A percentile compares a stretch with the other conserved stretches of the same genome.
Evolutionary conservation across 495 filamentous ascomycete species (phyloP).

Genomic region (Paragyromitra xinjiangensis): DNA sequence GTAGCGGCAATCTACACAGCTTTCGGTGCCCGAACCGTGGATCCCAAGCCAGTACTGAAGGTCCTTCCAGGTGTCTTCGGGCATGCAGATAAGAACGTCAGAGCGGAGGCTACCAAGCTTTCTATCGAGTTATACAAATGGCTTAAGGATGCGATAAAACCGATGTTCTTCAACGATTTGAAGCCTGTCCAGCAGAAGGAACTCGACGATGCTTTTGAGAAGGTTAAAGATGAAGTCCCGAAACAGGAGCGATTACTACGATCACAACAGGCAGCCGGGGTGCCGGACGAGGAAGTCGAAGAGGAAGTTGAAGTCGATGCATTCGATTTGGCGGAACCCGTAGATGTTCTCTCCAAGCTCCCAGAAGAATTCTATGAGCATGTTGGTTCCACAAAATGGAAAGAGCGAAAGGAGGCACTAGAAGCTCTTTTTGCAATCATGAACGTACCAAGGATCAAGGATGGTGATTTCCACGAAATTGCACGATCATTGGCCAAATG

Average conservation of each 20-base stretch:
- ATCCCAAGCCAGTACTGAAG: slow-evolving; percentile 96
- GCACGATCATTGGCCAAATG: slow-evolving; percentile 83
- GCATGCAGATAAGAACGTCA: slow-evolving; percentile 98
- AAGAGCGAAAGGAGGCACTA: slow-evolving; percentile 93
- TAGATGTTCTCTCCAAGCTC: slow-evolving; percentile 86
- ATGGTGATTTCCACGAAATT: slow-evolving; percentile 86
- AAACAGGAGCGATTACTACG: slow-evolving; percentile 91
- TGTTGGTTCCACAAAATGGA: slow-evolving; percentile 92
- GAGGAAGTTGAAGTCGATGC: slow-evolving; percentile 77
- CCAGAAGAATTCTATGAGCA: slow-evolving; percentile 83
- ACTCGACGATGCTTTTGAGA: slow-evolving; percentile 92
- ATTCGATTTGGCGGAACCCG: slow-evolving; percentile 88
- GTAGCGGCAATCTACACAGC: slow-evolving; percentile 86
- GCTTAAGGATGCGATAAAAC: slow-evolving; percentile 97
- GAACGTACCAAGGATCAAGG: slow-evolving; percentile 92
- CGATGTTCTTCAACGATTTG: slow-evolving; percentile 93
- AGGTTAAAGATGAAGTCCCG: slow-evolving; percentile 84
- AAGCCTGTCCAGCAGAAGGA: slow-evolving; percentile 97
- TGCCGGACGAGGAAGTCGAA: slow-evolving; percentile 68
- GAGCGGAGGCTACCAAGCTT: slow-evolving; percentile 89
- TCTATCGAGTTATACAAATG: slow-evolving; percentile 96
- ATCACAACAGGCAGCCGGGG: slow-evolving; percentile 82
- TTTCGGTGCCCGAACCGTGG: slow-evolving; percentile 94
- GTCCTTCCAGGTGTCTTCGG: slow-evolving; percentile 88
- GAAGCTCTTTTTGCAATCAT: slow-evolving; percentile 79